Evolutionary conservation across 1,284 basidiomycete genomes (phyloP).

Genomic region (Sutorius eximius): DNA sequence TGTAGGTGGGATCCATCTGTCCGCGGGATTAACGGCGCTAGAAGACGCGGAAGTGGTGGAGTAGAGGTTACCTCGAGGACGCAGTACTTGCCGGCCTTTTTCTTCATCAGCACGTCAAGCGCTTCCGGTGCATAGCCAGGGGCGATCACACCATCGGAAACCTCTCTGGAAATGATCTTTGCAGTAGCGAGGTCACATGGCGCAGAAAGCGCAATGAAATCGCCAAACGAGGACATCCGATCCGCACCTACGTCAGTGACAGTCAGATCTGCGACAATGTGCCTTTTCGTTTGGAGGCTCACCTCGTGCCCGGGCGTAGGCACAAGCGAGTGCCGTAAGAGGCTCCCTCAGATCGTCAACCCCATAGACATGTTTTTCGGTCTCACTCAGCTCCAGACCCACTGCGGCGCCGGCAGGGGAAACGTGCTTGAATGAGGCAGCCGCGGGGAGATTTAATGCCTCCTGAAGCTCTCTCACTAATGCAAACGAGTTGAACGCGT

Average conservation of each 20-base stretch:
- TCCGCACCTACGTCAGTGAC: constrained; percentile 70
- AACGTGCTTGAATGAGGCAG: constrained; percentile 99
- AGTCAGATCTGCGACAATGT: constrained; percentile 7
- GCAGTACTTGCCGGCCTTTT: constrained; percentile 99
- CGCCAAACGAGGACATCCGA: constrained; percentile 98
- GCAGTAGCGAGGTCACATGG: constrained; percentile 94
- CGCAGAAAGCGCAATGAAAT: constrained; percentile 95
- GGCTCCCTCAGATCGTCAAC: constrained; percentile 93
- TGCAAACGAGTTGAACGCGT: constrained; percentile 96
- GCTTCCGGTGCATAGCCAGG: constrained; percentile 91
- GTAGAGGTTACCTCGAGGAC: constrained; percentile 74
- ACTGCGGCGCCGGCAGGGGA: constrained; percentile 97
- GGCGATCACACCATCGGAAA: constrained; percentile 97
- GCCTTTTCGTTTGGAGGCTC: constrained; percentile 21
- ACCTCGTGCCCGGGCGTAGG: constrained; percentile 96
- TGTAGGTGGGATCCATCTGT: constrained; percentile 86
- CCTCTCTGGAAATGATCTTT: constrained; percentile 95
- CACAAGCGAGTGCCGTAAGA: constrained; percentile 86
- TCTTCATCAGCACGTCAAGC: constrained; percentile 89
- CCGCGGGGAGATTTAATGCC: constrained; percentile 86
- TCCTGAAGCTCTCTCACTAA: constrained; percentile 93
- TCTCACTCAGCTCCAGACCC: constrained; percentile 80
- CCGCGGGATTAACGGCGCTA: neutral
- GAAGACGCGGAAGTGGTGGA: neutral
- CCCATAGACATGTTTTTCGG: constrained; percentile 93